Percentiles rank a stretch among this genome's conserved stretches.
Evolutionary conservation across 495 filamentous ascomycete species (phyloP).

Genomic region (Oidiodendron maius): DNA sequence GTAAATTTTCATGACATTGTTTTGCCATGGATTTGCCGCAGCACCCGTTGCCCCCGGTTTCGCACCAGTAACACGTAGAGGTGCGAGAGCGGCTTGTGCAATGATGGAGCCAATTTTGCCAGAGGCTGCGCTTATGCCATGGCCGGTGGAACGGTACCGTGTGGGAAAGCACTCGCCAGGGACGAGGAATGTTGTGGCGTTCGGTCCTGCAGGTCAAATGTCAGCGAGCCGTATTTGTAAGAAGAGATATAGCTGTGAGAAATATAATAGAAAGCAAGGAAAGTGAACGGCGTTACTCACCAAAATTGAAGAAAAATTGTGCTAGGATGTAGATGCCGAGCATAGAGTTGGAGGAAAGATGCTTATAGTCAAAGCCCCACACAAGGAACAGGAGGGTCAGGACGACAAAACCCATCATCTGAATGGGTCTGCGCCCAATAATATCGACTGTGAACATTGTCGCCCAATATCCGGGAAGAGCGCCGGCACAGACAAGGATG

Average conservation of each 20-base stretch:
- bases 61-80: conserved; percentile 37
- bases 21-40: conserved; percentile 55
- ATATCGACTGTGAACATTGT: conserved; percentile 64
- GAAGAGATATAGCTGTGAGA: background rate
- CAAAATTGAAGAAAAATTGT: conserved; percentile 85
- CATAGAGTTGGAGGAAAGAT: conserved; percentile 38
- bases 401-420: conserved; percentile 61
- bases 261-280: background rate
- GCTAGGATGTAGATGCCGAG: conserved; percentile 65
- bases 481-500: conserved; percentile 67
- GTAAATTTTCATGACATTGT: conserved; percentile 77
- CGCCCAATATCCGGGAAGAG: conserved; percentile 75
- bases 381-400: conserved; percentile 68
- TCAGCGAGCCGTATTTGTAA: background rate
- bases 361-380: conserved; percentile 67
- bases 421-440: conserved; percentile 64
- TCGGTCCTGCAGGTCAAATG: conserved; percentile 49
- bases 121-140: conserved; percentile 79
- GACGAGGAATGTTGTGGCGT: conserved; percentile 87
- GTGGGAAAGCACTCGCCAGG: conserved; percentile 89
- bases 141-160: conserved; percentile 74
- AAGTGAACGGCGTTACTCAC: conserved; percentile 5
- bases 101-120: conserved; percentile 81
- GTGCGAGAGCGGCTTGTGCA: conserved; percentile 45
- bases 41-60: conserved; percentile 46